Conservation (phyloP, 495 filamentous ascomycete genomes). For the Aspergillus funiculosus region DNA sequence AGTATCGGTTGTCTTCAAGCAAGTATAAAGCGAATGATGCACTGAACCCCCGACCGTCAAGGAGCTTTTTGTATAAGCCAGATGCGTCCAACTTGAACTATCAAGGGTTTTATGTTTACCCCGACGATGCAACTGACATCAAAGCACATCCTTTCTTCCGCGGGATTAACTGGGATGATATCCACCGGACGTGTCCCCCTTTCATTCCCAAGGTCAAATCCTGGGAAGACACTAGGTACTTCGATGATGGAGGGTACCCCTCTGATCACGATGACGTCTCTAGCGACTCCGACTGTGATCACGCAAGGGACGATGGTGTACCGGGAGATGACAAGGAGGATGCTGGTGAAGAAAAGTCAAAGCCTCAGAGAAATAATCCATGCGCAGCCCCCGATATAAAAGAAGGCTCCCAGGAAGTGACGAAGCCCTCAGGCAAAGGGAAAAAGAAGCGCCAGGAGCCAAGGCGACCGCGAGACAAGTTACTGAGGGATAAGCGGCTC, state of each 20-base stretch:
- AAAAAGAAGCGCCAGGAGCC: constrained; percentile 46
- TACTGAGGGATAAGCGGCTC: constrained; percentile 65
- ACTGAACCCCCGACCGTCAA: constrained; percentile 27
- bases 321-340: too few species aligned
- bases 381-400: not conserved
- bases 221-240: constrained; percentile 82
- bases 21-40: constrained; percentile 62
- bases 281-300: constrained; percentile 20
- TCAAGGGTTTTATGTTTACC: constrained; percentile 61
- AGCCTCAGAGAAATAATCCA: constrained; percentile 9
- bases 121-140: constrained; percentile 72
- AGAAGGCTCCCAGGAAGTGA: not conserved
- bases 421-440: constrained; percentile 8
- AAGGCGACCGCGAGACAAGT: constrained; percentile 69
- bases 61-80: constrained; percentile 31
- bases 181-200: constrained; percentile 65
- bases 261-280: constrained; percentile 43
- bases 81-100: constrained; percentile 29
- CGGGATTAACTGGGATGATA: constrained; percentile 59
- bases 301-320: constrained; percentile 7
- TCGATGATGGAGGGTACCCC: constrained; percentile 72
- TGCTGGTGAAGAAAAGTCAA: constrained; percentile 9
- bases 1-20: constrained; percentile 65
- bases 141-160: constrained; percentile 70
- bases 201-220: constrained; percentile 65